Base-by-base conservation (phyloP, 768 basidiomycete species). In the Pleurotus sapidus region DNA sequence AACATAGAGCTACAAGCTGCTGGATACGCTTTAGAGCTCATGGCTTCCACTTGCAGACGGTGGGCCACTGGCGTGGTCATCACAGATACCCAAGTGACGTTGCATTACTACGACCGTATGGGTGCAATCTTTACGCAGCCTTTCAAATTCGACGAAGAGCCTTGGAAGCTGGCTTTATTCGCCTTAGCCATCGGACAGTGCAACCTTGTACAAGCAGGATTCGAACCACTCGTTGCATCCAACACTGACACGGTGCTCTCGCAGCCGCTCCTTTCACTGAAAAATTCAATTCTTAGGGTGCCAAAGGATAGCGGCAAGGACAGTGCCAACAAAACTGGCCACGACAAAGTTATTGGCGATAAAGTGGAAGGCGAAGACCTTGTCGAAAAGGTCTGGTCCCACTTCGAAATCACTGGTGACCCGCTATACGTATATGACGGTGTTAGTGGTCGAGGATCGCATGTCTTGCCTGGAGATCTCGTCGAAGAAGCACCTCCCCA, bases 381-480 rank as follows among this genome's bases (percentile, higher is more conserved):
- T 20, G 20, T 20, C 20, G 3, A 20, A 20, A 20, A 20, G 30
- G 9, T 30, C 30, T 30, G 11, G 8, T 30, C 30, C 1, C 30
- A 30, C 30, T 30, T 30, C 30, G 3, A 9, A 30, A 30, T 30
- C 9, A 30, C 30, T 11, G 30, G 5, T 15, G 15, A 49, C 49
- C 53, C 58, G 1, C 45, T 64, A 2, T 59, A 56, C 20, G 37
- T 38, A 6, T 60, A 61, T 43, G 37, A 34, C 25, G 60, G 60
- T 5, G 34, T 64, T 15, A 49, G 59, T 3, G 64, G 65, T n/a
- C 64, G 60, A 17, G 64, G 65, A 2, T 63, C 63, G 6, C 56
- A 49, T 14, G 64, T 64, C 14, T 61, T 59, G 17, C 20, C 42
- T 18, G 61, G 59, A 12, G n/a, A 23, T 12, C 45, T 38, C 9